These are phyloP conservation scores for Kodamaea kaohsiungensis DNA, from an alignment of 805 yeast genomes.

Conservation along the genomic window DNA sequence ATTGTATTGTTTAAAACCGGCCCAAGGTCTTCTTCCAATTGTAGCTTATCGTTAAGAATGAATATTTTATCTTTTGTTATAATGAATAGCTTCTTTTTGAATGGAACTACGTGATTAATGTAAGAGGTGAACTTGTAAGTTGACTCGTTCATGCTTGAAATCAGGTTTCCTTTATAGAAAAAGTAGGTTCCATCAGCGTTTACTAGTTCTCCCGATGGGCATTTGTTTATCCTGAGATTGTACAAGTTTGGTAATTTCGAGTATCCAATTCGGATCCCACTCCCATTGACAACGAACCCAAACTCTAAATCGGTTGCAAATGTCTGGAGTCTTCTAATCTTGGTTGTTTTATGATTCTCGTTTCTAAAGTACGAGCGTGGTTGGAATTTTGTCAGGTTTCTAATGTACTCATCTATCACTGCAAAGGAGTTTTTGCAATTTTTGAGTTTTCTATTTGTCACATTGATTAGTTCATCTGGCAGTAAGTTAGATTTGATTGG, in stretches of 20 bases:
- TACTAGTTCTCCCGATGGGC: not conserved
- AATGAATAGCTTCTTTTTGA: not conserved
- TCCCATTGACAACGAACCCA: conserved; percentile 1
- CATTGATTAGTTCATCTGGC: conserved; percentile 3
- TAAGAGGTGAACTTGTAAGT: not conserved
- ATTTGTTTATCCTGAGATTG: not conserved
- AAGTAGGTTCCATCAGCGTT: not conserved
- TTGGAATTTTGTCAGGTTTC: not conserved
- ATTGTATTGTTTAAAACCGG: conserved; percentile 6
- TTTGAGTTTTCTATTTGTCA: not conserved
- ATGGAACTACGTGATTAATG: conserved; percentile 5
- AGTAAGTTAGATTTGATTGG: not conserved
- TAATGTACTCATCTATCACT: conserved; percentile 6
- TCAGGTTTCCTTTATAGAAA: not conserved
- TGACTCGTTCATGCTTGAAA: not conserved
- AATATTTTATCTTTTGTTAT: conserved; percentile 3
- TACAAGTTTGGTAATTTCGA: conserved; percentile 2
- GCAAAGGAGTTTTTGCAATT: not conserved
- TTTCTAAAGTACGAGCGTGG: conserved; percentile 3
- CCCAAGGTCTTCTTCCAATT: not conserved
- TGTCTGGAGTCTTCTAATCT: not conserved
- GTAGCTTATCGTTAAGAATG: not conserved
- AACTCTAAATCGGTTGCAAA: conserved; percentile 2
- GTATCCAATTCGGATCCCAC: not conserved
- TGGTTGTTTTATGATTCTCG: not conserved